A percentile compares a stretch with the other conserved stretches of the same genome.
phyloP scores from a whole-genome alignment of 257 asterid species.

The Ballota nigra region DNA sequence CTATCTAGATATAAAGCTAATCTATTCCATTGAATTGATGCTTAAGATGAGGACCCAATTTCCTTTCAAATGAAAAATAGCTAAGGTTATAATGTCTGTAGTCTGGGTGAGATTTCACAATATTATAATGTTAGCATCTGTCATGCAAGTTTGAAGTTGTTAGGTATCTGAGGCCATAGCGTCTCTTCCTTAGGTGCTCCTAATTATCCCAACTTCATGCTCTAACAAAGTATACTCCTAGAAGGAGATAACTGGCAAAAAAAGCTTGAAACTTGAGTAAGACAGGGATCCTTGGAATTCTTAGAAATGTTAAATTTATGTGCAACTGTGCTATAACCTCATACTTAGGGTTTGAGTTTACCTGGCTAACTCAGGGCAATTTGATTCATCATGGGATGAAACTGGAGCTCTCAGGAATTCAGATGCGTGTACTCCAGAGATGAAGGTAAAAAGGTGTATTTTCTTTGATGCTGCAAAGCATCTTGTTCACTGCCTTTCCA shows the following conservation, averaged over 20 bases:
- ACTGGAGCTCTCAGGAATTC: constrained; percentile 43
- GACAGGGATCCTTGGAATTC: constrained; percentile 17
- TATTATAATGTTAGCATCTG: neutral
- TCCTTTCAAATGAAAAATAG: neutral
- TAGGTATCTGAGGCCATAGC: neutral
- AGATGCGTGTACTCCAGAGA: constrained; percentile 58
- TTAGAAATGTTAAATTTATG: neutral
- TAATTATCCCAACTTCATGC: neutral
- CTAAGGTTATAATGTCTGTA: neutral
- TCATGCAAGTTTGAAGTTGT: constrained; percentile 6
- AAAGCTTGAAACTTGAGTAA: neutral
- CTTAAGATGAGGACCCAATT: neutral
- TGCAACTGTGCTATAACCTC: constrained; percentile 18
- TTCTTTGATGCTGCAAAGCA: constrained; percentile 23
- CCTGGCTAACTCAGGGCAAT: constrained; percentile 35
- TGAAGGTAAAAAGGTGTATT: constrained; percentile 48
- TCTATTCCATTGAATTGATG: neutral
- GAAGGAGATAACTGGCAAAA: neutral
- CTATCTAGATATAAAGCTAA: neutral
- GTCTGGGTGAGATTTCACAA: constrained; percentile 2
- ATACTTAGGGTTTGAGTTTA: neutral
- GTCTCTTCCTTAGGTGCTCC: neutral
- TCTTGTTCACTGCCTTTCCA: constrained; percentile 3
- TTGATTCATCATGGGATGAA: constrained; percentile 41
- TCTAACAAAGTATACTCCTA: neutral